Evolutionary conservation across 2,329 filamentous ascomycete species (phyloP).

Genomic region (Sporothrix protearum): DNA sequence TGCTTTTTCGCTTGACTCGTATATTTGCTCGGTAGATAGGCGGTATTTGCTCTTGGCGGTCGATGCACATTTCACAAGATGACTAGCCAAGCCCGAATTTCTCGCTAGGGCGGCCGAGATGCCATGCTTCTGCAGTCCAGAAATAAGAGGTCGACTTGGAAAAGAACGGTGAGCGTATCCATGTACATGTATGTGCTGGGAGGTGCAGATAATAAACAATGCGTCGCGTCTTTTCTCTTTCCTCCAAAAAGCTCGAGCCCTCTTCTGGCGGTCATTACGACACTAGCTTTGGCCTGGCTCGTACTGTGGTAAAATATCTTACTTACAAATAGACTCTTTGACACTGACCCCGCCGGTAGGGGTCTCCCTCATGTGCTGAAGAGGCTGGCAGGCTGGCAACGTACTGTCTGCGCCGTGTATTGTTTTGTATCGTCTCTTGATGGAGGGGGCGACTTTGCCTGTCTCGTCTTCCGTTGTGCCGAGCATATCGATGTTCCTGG

Average conservation of each 20-base stretch:
- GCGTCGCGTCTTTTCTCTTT: neutral
- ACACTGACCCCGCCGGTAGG: slow-evolving; percentile 3
- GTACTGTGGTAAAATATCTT: slow-evolving; percentile 8
- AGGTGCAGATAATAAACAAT: neutral
- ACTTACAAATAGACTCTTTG: too few species aligned
- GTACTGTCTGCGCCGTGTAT: neutral
- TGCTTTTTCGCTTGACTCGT: neutral
- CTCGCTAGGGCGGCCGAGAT: slow-evolving; percentile 1
- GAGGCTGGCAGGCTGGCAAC: neutral
- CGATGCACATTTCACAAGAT: slow-evolving; percentile 11
- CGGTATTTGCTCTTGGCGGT: slow-evolving; percentile 4
- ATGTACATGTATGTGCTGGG: too few species aligned
- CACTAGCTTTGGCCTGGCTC: neutral
- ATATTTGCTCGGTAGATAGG: slow-evolving; percentile 12
- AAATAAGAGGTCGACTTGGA: neutral
- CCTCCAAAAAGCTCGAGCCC: neutral
- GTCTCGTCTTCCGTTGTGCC: slow-evolving; percentile 27
- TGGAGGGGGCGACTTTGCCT: neutral
- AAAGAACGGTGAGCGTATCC: slow-evolving; percentile 7
- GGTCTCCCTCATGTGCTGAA: neutral
- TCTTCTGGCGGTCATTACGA: neutral
- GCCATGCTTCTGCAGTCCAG: neutral
- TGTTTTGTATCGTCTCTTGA: neutral
- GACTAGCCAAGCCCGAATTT: neutral
- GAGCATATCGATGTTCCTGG: slow-evolving; percentile 20